These are phyloP conservation scores for Monosiga brevicollis DNA, from an alignment of 78 protist genomes.

Conservation along the genomic window DNA sequence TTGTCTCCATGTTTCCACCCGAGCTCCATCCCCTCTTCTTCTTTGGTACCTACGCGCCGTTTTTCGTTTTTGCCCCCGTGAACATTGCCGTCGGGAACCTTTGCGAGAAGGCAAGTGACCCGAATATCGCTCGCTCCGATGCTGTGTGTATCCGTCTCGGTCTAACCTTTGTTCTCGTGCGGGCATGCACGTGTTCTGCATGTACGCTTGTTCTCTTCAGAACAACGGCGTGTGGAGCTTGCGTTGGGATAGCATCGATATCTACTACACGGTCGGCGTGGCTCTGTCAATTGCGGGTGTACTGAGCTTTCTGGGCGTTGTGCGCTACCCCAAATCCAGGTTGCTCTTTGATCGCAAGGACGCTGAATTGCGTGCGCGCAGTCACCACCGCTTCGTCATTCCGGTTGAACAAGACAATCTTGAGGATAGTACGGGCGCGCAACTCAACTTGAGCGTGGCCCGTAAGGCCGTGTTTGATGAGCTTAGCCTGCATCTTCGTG, in stretches of 20 bases:
- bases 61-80: not conserved
- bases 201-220: not conserved
- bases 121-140: not conserved
- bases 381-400: too few species aligned
- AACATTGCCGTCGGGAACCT: not conserved
- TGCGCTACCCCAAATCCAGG: not conserved
- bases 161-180: not conserved
- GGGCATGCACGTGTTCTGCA: not conserved
- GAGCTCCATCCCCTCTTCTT: not conserved
- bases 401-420: too few species aligned
- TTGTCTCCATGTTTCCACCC: not conserved
- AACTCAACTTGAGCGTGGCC: too few species aligned
- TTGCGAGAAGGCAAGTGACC: too few species aligned
- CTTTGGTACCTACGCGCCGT: not conserved
- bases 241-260: not conserved
- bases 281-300: not conserved
- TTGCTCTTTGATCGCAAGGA: not conserved
- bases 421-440: too few species aligned
- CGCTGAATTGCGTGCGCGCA: not conserved
- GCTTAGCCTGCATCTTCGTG: too few species aligned
- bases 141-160: not conserved
- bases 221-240: not conserved
- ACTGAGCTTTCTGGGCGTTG: not conserved
- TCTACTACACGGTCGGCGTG: not conserved
- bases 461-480: too few species aligned